phyloP scores from a whole-genome alignment of 2,329 filamentous ascomycete species.

The Claviceps purpurea region DNA sequence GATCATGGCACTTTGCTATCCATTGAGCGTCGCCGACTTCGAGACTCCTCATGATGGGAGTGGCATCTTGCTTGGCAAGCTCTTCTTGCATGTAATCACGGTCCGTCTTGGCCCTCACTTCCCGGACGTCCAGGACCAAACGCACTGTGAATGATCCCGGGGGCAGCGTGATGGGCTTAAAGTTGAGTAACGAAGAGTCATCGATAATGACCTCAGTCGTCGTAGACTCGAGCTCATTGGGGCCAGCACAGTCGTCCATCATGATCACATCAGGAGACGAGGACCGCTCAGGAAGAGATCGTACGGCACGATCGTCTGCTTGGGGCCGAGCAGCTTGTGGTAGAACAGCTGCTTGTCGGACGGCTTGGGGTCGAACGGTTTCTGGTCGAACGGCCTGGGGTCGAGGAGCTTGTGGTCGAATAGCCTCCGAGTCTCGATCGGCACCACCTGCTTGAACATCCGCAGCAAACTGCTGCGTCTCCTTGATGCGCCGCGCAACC shows the following conservation, averaged over 20 bases:
- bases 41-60: conserved; percentile 52
- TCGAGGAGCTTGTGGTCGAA: not conserved
- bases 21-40: conserved; percentile 67
- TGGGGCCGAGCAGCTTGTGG: not conserved
- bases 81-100: conserved; percentile 66
- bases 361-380: too few relatives aligned
- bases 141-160: conserved; percentile 59
- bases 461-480: conserved; percentile 27
- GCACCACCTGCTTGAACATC: conserved; percentile 10
- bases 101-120: conserved; percentile 59
- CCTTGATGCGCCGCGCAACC: conserved; percentile 50
- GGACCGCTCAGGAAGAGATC: conserved; percentile 2
- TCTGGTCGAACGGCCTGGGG: too few relatives aligned
- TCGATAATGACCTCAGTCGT: conserved; percentile 9
- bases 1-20: conserved; percentile 60
- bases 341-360: too few relatives aligned
- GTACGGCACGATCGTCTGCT: not conserved
- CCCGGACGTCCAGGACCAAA: conserved; percentile 60
- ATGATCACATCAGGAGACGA: conserved; percentile 9
- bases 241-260: not conserved
- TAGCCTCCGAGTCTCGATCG: not conserved
- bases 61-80: conserved; percentile 51
- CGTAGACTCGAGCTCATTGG: not conserved
- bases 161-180: conserved; percentile 47
- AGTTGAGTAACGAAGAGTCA: conserved; percentile 25